Percentiles rank a stretch among this genome's conserved stretches.
These are phyloP conservation scores for Ceratocystis cacaofunesta DNA, from an alignment of 2,329 filamentous ascomycete species.

Conservation along the genomic window DNA sequence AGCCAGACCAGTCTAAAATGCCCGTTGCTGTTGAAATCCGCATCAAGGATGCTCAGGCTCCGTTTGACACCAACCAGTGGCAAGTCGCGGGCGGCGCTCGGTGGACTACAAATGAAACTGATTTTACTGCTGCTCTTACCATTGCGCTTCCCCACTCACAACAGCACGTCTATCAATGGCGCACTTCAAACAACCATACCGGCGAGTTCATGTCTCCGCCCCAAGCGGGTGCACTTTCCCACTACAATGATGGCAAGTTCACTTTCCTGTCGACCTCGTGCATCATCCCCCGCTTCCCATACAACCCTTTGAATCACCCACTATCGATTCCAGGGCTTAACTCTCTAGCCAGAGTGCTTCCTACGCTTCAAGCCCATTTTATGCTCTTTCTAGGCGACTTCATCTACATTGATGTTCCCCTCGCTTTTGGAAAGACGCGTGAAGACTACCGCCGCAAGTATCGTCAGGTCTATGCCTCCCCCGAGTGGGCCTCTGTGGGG, in stretches of 20 bases:
- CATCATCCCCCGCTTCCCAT: constrained; percentile 74
- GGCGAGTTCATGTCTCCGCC: constrained; percentile 73
- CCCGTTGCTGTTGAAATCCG: constrained; percentile 59
- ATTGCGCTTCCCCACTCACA: constrained; percentile 50
- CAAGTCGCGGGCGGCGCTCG: constrained; percentile 49
- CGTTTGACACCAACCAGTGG: constrained; percentile 47
- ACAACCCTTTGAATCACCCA: constrained; percentile 69
- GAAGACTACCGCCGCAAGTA: constrained; percentile 84
- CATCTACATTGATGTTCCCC: constrained; percentile 81
- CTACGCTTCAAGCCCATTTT: constrained; percentile 57
- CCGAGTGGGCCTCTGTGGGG: constrained; percentile 67
- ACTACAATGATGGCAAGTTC: constrained; percentile 52
- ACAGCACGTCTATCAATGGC: constrained; percentile 68
- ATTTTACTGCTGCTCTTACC: constrained; percentile 61
- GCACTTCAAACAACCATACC: constrained; percentile 70
- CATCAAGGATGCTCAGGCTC: constrained; percentile 35
- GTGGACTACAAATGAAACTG: constrained; percentile 58
- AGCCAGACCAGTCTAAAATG: constrained; percentile 60
- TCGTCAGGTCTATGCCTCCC: constrained; percentile 86
- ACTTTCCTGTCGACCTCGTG: constrained; percentile 89
- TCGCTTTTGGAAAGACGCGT: constrained; percentile 53
- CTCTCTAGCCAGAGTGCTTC: constrained; percentile 58
- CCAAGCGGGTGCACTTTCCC: constrained; percentile 46
- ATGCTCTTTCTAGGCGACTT: constrained; percentile 79
- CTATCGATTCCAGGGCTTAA: constrained; percentile 68